These are phyloP conservation scores for Coemansia sp. DNA, from an alignment of 192 early-diverging fungal species.

Conservation along the genomic window DNA sequence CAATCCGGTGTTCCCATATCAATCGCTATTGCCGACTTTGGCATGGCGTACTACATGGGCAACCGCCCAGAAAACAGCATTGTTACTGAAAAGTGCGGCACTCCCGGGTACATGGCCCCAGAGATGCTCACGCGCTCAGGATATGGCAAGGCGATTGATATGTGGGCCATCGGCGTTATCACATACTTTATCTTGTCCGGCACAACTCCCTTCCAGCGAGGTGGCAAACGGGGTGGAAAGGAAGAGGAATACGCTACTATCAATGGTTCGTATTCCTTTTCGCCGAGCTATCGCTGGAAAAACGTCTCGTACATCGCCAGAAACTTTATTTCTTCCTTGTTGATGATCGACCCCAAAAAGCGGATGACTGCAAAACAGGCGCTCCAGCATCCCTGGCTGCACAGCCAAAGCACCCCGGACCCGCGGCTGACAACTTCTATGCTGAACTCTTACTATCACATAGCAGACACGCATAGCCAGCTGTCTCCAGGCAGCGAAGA, in stretches of 20 bases:
- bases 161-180: conserved; percentile 82
- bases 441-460: neutral
- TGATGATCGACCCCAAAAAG: conserved; percentile 63
- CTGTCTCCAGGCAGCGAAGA: too few species aligned
- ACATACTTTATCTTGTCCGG: conserved; percentile 75
- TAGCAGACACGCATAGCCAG: conserved; percentile 8
- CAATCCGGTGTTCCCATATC: conserved; percentile 23
- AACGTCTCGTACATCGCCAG: conserved; percentile 60
- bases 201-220: conserved; percentile 67
- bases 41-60: conserved; percentile 57
- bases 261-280: conserved; percentile 63
- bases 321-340: conserved; percentile 67
- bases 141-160: conserved; percentile 75
- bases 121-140: conserved; percentile 53
- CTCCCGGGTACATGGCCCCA: conserved; percentile 76
- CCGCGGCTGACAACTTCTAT: neutral
- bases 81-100: conserved; percentile 73
- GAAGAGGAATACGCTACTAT: conserved; percentile 61
- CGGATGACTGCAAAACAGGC: conserved; percentile 76
- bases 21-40: conserved; percentile 82
- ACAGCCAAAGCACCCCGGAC: neutral
- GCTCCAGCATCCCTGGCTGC: conserved; percentile 76
- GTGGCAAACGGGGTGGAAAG: conserved; percentile 48
- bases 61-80: conserved; percentile 56
- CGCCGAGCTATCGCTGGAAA: conserved; percentile 61